Conservation (phyloP, 208 protist genomes). For the Plasmodiophora brassicae region DNA sequence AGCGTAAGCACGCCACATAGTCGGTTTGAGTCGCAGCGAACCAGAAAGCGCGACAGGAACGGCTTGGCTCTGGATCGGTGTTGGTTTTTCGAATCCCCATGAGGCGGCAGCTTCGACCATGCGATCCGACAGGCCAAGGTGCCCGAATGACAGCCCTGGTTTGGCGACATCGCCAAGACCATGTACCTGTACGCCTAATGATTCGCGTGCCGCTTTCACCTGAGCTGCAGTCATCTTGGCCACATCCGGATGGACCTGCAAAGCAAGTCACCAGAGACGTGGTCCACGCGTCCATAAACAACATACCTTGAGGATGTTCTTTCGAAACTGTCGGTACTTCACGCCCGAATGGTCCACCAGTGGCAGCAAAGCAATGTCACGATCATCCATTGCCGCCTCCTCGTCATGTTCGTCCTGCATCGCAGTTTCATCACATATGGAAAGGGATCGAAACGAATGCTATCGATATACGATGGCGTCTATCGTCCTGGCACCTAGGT, state of each 20-base stretch:
- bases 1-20: too few relatives aligned
- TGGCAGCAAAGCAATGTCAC: not conserved
- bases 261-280: too few relatives aligned
- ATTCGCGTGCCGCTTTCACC: constrained; percentile 32
- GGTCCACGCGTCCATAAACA: too few relatives aligned
- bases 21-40: too few relatives aligned
- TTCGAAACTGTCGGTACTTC: constrained; percentile 57
- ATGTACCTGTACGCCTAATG: constrained; percentile 39
- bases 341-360: constrained; percentile 52
- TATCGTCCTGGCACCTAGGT: too few relatives aligned
- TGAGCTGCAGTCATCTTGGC: constrained; percentile 44
- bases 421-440: not conserved
- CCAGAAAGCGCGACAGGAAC: constrained; percentile 78
- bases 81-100: constrained; percentile 62
- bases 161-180: constrained; percentile 15
- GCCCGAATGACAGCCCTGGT: not conserved
- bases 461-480: too few relatives aligned
- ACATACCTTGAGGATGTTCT: constrained; percentile 51
- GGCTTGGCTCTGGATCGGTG: constrained; percentile 75
- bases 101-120: constrained; percentile 28
- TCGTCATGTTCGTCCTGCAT: not conserved
- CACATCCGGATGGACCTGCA: constrained; percentile 28
- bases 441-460: too few relatives aligned
- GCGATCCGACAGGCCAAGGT: constrained; percentile 44
- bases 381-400: not conserved